Conservation (phyloP, 2,329 filamentous ascomycete genomes). For the Leptographium wingfieldii region DNA sequence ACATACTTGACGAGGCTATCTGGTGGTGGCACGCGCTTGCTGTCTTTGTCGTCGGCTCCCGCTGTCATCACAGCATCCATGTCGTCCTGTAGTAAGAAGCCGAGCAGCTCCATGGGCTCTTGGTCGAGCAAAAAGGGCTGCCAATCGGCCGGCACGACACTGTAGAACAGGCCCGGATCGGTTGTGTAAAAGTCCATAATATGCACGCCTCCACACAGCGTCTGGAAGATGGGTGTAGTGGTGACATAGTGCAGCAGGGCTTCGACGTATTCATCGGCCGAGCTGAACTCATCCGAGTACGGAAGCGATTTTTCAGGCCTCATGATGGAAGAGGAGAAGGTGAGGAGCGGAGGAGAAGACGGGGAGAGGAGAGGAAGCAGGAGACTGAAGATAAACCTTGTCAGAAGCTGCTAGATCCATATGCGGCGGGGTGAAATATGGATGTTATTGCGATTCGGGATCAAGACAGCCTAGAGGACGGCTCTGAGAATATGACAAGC, state of each 20-base stretch:
- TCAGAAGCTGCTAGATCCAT: neutral
- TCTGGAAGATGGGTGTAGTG: constrained; percentile 64
- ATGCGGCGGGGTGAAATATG: neutral
- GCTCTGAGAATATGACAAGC: no score
- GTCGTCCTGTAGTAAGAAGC: constrained; percentile 71
- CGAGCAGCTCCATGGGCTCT: constrained; percentile 63
- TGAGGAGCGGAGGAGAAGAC: neutral
- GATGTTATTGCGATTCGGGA: no score
- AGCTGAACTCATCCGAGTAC: constrained; percentile 54
- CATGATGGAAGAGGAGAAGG: constrained; percentile 3
- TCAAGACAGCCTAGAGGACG: no score
- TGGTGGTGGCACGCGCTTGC: constrained; percentile 24
- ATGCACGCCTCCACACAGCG: constrained; percentile 92
- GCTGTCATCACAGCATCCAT: constrained; percentile 28
- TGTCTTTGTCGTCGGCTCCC: constrained; percentile 8
- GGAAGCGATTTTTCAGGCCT: constrained; percentile 40
- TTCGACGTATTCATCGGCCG: constrained; percentile 64
- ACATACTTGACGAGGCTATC: constrained; percentile 59
- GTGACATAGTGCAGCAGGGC: constrained; percentile 65
- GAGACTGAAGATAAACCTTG: no score
- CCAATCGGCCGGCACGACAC: constrained; percentile 70
- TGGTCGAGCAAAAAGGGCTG: constrained; percentile 59
- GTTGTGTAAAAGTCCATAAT: constrained; percentile 92
- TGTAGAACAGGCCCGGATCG: constrained; percentile 69
- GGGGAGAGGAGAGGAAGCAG: neutral